Percentiles rank a stretch among this genome's conserved stretches.
These are phyloP conservation scores for Apiospora sp. DNA, from an alignment of 2,329 filamentous ascomycete genomes.

Conservation along the genomic window DNA sequence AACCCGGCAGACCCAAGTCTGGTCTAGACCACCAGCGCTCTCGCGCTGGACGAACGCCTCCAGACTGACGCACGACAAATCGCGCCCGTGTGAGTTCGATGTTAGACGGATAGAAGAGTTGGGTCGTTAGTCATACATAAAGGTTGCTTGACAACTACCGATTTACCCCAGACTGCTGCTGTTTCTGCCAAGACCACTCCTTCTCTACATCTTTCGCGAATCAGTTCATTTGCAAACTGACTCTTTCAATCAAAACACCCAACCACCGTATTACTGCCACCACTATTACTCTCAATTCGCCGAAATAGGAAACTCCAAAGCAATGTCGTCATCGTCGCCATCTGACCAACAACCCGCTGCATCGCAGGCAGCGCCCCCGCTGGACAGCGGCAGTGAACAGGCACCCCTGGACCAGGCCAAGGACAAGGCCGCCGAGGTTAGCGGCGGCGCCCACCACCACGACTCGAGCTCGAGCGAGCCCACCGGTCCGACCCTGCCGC, in stretches of 20 bases:
- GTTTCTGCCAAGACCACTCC: not conserved
- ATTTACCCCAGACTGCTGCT: not conserved
- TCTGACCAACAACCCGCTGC: not conserved
- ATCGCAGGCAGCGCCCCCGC: not conserved
- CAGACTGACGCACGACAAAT: not conserved
- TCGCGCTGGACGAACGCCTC: not conserved
- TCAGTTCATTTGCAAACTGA: not conserved
- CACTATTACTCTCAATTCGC: not conserved
- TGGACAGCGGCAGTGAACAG: not conserved
- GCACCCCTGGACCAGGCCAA: not conserved
- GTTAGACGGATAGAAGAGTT: not conserved
- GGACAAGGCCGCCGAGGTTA: slow-evolving; percentile 1
- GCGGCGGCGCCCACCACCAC: not conserved
- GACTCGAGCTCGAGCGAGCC: not conserved
- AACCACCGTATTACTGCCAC: not conserved
- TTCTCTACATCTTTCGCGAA: not conserved
- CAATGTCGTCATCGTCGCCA: not conserved
- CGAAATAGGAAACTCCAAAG: not conserved
- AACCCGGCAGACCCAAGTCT: not conserved
- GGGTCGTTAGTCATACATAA: not conserved
- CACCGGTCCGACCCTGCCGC: slow-evolving; percentile 19
- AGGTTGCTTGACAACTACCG: slow-evolving; percentile 1
- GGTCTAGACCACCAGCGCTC: slow-evolving; percentile 7
- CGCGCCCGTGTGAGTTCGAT: slow-evolving; percentile 1
- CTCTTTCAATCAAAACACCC: not conserved